Evolutionary conservation across 129 eudicot species (phyloP), one percentile per base, ranked within the genome.

Genomic region (Rutidosis leptorrhynchoides): DNA sequence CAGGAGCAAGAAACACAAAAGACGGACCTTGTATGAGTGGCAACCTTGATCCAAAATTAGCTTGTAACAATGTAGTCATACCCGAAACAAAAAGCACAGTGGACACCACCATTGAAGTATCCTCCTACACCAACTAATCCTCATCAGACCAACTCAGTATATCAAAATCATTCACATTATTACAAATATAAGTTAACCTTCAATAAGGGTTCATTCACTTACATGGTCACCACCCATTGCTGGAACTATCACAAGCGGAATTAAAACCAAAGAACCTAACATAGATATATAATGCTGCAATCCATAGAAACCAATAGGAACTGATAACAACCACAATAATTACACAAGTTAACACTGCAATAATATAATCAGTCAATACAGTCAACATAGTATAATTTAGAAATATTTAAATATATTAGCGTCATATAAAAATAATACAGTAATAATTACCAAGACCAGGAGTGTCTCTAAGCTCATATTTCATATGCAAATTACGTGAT

Each of bases 1-100:
- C 96, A 12, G 98, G 98, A 68, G 98, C 98, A 69, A 92, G 89
- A 82, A 85, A 93, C 28, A 93, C 92, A 73, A 88, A 88, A 4
- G 98, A 93, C 61, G 96, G 96, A 12, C 98, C 98, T 82, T 93
- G 98, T 70, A 93, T 80, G 46, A 93, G 77, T 20, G 98, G 98
- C 74, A 88, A 80, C 71, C 98, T 82, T 19, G 98, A 85, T 16
- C 98, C 98, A 67, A 88, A 93, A 14, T 83, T 73, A 1, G 90
- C 79, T 51, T 93, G 98, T 74, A 93, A 59, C 30, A 93, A 96
- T 17, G 98, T 93, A 0, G 98, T 93, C 68, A 88, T 80, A 58
- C 98, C 98, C 21, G 96, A 85, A 64, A 93, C 76, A 65, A 93
- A 82, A 42, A 93, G 89, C 83, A 83, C 95, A 52, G 98, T 88